A percentile compares a stretch with the other conserved stretches of the same genome.
Evolutionary conservation across 768 basidiomycete genomes (phyloP).

Genomic region (Naematelia encephala): DNA sequence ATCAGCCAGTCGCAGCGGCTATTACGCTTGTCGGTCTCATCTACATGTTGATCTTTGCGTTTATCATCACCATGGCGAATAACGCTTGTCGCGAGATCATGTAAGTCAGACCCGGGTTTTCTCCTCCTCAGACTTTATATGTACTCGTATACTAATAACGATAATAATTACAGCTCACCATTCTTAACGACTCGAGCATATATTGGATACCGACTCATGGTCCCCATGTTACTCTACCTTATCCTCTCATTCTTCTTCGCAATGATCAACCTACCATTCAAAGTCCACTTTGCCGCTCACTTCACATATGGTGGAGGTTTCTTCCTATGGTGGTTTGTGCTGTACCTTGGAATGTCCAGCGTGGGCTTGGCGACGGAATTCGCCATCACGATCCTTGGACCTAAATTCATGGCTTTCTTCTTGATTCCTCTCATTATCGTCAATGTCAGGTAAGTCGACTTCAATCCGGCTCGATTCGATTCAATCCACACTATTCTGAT

Average conservation of each 20-base stretch:
- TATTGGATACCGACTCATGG: slow-evolving; percentile 49
- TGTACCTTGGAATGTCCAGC: slow-evolving; percentile 48
- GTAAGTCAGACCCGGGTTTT: slow-evolving; percentile 12
- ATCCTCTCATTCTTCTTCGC: slow-evolving; percentile 54
- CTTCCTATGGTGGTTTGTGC: slow-evolving; percentile 52
- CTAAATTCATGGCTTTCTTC: slow-evolving; percentile 51
- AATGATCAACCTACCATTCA: slow-evolving; percentile 55
- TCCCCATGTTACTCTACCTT: slow-evolving; percentile 52
- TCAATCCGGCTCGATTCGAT: neutral
- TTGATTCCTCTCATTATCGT: slow-evolving; percentile 46
- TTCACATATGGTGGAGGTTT: slow-evolving; percentile 49
- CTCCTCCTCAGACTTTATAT: neutral
- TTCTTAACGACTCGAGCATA: slow-evolving; percentile 51
- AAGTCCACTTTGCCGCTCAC: slow-evolving; percentile 54
- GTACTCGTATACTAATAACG: neutral
- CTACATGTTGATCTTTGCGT: slow-evolving; percentile 49
- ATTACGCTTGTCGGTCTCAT: slow-evolving; percentile 54
- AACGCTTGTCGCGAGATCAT: slow-evolving; percentile 47
- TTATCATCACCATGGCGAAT: slow-evolving; percentile 46
- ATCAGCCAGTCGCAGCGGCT: slow-evolving; percentile 52
- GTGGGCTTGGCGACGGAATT: slow-evolving; percentile 51
- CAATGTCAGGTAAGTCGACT: slow-evolving; percentile 41
- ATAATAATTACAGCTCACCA: slow-evolving; percentile 42
- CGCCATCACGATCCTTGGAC: slow-evolving; percentile 50
- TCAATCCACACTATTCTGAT: neutral